phyloP scores from a whole-genome alignment of 768 basidiomycete genomes.

The Russula virescens region DNA sequence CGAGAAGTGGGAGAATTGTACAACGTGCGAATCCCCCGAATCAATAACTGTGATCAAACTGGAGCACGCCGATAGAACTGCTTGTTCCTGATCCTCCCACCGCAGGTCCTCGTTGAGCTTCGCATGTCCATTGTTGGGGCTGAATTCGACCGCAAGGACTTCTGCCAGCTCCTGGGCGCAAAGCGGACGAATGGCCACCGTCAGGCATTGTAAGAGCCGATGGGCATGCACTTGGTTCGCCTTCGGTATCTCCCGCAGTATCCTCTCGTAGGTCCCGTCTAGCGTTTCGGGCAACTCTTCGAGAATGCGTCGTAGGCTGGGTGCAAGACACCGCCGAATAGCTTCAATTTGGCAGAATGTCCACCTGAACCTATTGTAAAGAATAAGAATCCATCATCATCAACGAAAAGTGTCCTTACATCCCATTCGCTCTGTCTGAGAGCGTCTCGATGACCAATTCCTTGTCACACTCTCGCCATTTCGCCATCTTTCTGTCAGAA shows the following conservation, averaged over 20 bases:
- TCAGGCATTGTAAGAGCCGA: slow-evolving; percentile 1
- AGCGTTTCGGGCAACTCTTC: background rate
- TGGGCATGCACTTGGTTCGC: background rate
- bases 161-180: background rate
- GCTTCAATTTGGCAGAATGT: background rate
- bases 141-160: background rate
- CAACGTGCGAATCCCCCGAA: background rate
- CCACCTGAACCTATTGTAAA: background rate
- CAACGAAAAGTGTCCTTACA: background rate
- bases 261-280: background rate
- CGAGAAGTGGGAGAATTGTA: slow-evolving; percentile 1
- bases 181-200: slow-evolving; percentile 1
- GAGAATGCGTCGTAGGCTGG: background rate
- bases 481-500: background rate
- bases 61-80: background rate
- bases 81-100: background rate
- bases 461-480: background rate
- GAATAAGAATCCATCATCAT: background rate
- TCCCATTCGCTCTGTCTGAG: background rate
- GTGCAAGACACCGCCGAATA: background rate
- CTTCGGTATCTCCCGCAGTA: background rate
- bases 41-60: background rate
- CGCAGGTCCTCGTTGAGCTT: background rate
- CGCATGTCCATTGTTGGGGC: background rate
- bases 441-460: background rate